Base-by-base conservation (phyloP, 345 rosid genomes). In the Hypericum perforatum region DNA sequence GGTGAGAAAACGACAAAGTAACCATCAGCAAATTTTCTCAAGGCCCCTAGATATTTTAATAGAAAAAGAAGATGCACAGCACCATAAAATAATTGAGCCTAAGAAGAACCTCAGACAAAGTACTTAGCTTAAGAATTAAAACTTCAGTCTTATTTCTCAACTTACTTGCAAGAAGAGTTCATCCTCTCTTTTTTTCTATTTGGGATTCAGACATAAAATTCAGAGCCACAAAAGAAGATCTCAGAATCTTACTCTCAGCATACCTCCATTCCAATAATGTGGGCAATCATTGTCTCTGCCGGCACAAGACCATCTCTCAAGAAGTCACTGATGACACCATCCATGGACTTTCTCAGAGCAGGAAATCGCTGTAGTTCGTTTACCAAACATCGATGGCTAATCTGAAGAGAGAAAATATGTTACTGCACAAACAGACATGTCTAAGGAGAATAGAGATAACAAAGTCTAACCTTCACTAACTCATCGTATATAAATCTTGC, bases 261-360 rank as follows among this genome's bases (percentile, higher is more conserved):
- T 41, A 81, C 92, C 92, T 84, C 92, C 75, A 78, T 68, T 59
- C 74, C 87, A 70, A 84, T 75, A 54, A 81, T 57, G 58, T 75
- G 67, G 36, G 39, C 45, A 57, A 84, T 78, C 80, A 84, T 76
- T 52, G 43, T 69, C 71, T 78, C 81, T 13, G 87, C 68, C 47
- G 85, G 85, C 61, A 59, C 72, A 44, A 66, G 70, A 45, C 81
- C 74, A 58, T 72, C 82, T 45, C 58, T 68, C 52, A 81, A 57
- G 67, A 76, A 76, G 48, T 76, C 72, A 46, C 71, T 69, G 3
- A 75, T 71, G 67, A 71, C 78, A 59, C 77, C 83, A 59, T 76
- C 77, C 60, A 84, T 44, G 32, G 60, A 77, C 70, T 67, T 78
- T 73, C 78, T 71, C 71, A 84, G 59, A 62, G 54, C 54, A 6